Evolutionary conservation across 306 rosid species (phyloP).

Genomic region (Malus sylvestris): DNA sequence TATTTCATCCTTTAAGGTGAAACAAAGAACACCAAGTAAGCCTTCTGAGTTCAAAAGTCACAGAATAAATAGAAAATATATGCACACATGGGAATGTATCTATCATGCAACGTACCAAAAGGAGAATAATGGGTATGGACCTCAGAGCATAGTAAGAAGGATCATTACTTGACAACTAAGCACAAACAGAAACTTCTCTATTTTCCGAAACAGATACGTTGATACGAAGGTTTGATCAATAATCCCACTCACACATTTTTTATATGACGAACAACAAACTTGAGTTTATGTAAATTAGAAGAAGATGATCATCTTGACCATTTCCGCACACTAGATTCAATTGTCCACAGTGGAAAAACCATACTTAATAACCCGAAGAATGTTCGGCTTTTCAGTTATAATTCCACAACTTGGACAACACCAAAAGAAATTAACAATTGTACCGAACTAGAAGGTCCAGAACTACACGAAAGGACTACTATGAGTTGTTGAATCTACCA

Average conservation of each 20-base stretch:
- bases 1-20: conserved; percentile 58
- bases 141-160: background rate
- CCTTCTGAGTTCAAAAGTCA: conserved; percentile 10
- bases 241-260: background rate
- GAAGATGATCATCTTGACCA: background rate
- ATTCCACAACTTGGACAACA: background rate
- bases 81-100: background rate
- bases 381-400: background rate
- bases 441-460: background rate
- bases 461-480: background rate
- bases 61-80: background rate
- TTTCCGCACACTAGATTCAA: background rate
- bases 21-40: conserved; percentile 22
- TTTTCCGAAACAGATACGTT: background rate
- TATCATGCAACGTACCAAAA: background rate
- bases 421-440: background rate
- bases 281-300: background rate
- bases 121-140: background rate
- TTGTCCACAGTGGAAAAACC: background rate
- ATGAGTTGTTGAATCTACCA: background rate
- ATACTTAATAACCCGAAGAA: background rate
- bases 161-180: background rate
- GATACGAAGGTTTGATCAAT: background rate
- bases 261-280: background rate
- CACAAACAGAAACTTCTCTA: background rate